Conservation (phyloP, 805 yeast species). For the Alloascoidea africana region DNA sequence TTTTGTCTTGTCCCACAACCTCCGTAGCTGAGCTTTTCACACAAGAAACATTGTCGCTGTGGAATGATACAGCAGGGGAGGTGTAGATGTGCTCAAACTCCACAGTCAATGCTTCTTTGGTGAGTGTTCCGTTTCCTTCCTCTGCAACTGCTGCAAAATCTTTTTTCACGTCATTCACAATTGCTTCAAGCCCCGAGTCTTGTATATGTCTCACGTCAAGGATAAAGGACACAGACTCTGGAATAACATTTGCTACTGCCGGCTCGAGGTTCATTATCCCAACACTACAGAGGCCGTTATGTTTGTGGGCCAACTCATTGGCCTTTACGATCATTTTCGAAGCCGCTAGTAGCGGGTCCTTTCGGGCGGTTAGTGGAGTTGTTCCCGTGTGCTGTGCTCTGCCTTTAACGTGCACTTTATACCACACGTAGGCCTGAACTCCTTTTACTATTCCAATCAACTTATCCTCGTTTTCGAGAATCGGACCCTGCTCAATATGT, state of each 20-base stretch:
- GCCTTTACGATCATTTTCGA: slow-evolving; percentile 40
- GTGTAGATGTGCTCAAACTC: slow-evolving; percentile 28
- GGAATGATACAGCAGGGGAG: slow-evolving; percentile 43
- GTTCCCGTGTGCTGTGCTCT: slow-evolving; percentile 64
- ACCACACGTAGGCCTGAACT: slow-evolving; percentile 55
- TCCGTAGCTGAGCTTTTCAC: slow-evolving; percentile 37
- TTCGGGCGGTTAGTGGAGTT: slow-evolving; percentile 45
- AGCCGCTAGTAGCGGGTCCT: slow-evolving; percentile 46
- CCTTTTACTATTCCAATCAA: slow-evolving; percentile 53
- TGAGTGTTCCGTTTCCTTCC: slow-evolving; percentile 17
- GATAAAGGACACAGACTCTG: slow-evolving; percentile 42
- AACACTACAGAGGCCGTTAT: slow-evolving; percentile 40
- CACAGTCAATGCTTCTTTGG: slow-evolving; percentile 7
- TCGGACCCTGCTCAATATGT: slow-evolving; percentile 69
- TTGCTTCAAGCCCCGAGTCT: slow-evolving; percentile 25
- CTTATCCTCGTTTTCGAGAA: slow-evolving; percentile 38
- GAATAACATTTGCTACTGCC: slow-evolving; percentile 52
- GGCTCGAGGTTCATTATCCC: slow-evolving; percentile 46
- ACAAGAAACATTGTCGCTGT: slow-evolving; percentile 32
- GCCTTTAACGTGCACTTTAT: slow-evolving; percentile 38
- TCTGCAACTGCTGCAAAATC: slow-evolving; percentile 23
- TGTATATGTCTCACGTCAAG: slow-evolving; percentile 43
- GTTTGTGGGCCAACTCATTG: slow-evolving; percentile 34
- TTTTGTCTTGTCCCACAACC: slow-evolving; percentile 28
- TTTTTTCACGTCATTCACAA: slow-evolving; percentile 23